Percentiles rank a stretch among this genome's conserved stretches.
phyloP scores from a whole-genome alignment of 257 asterid species.

The Knoxia roxburghii region DNA sequence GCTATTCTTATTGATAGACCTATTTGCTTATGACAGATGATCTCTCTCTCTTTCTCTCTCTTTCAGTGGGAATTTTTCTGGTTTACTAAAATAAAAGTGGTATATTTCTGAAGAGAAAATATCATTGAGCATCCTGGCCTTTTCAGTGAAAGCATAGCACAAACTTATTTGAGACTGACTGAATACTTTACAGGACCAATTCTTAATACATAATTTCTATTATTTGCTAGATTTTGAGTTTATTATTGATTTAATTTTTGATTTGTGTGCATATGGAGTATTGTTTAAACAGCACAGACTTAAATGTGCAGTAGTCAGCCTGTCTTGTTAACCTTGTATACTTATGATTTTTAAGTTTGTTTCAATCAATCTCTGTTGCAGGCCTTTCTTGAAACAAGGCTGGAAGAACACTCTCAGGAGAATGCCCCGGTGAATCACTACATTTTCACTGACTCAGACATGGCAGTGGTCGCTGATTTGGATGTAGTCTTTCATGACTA shows the following conservation, averaged over 20 bases:
- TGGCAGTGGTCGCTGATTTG: constrained; percentile 73
- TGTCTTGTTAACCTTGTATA: neutral
- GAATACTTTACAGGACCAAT: neutral
- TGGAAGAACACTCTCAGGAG: constrained; percentile 41
- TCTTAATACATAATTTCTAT: neutral
- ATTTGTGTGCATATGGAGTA: too few relatives aligned
- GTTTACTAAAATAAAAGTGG: neutral
- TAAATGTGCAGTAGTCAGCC: too few relatives aligned
- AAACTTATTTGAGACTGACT: neutral
- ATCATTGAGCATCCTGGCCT: neutral
- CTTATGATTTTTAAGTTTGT: neutral
- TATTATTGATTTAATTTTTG: neutral
- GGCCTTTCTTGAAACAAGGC: constrained; percentile 63
- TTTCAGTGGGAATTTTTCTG: neutral
- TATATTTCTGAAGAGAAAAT: neutral
- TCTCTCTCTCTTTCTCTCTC: neutral
- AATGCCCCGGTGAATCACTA: constrained; percentile 51
- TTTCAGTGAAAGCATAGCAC: neutral
- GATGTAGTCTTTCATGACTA: constrained; percentile 51
- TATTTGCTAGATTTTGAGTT: neutral
- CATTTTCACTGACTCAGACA: constrained; percentile 89
- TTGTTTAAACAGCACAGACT: too few relatives aligned
- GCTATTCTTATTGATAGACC: neutral
- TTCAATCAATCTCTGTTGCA: constrained; percentile 25
- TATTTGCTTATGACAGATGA: neutral